Base-by-base conservation (phyloP, 129 eudicot species). In the Kitagawia praeruptora region DNA sequence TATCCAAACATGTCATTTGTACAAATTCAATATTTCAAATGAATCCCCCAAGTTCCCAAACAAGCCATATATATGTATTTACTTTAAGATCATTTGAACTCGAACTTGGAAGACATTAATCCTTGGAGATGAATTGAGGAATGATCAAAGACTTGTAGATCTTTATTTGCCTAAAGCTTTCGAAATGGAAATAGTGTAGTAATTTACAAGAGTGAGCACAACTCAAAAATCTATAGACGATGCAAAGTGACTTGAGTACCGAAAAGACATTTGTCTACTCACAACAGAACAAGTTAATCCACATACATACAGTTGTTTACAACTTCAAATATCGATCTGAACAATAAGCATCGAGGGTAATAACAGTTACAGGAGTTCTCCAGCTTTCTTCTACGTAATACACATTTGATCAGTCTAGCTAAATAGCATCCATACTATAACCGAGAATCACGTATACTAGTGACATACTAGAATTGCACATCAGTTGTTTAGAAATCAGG, bases 401-500 rank as follows among this genome's bases (percentile, higher is more conserved):
- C 31, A 61, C 69, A 61, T n/a, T 9, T 25, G 27, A 61, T 25
- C 69, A 61, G 69, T 9, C 37, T n/a, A 58, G 28, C 9, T 54
- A 56, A 9, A 23, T 56, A 56, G 66, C 31, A 61, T n/a, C 11
- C 69, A n/a, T n/a, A 61, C 66, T 10, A 25, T 3, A n/a, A 1
- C 14, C 10, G 34, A 61, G 16, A 61, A 61, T 61, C 69, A 3
- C 58, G 10, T n/a, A 34, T 34, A 34, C 37, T 34, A n/a, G 34
- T n/a, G 34, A 58, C 7, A 9, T 9, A 58, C 67, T 58, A 58
- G 67, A n/a, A 58, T 31, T 31, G 73, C 73, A 67, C 42, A 13
- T 67, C 27, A 31, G 6, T 1, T 61, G 37, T 71, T 80, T 87
- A 91, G 71, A 89, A 83, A 40, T 89, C 87, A 34, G 89, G 84